phyloP scores from a whole-genome alignment of 2,329 filamentous ascomycete genomes.

The Penicillium fuscoglaucum region DNA sequence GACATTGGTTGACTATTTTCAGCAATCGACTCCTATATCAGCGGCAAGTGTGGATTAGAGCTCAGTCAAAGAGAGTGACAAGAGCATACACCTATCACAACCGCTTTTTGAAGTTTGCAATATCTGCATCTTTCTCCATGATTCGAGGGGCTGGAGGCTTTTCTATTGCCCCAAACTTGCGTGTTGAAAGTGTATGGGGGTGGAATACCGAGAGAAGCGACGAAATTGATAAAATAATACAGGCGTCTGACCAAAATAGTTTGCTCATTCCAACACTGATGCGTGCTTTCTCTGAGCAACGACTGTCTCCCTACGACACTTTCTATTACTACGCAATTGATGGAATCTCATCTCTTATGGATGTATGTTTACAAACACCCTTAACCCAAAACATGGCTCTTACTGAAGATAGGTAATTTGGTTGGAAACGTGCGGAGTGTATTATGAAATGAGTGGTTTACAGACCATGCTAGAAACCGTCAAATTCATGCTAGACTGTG shows the following conservation, averaged over 20 bases:
- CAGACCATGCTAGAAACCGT: neutral
- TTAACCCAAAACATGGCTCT: neutral
- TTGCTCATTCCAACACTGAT: neutral
- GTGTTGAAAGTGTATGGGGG: neutral
- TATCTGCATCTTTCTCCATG: conserved; percentile 8
- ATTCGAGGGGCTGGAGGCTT: conserved; percentile 10
- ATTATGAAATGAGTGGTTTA: neutral
- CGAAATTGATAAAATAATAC: neutral
- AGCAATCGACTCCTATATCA: neutral
- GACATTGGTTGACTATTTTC: neutral
- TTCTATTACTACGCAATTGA: rapidly evolving
- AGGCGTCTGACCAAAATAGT: neutral
- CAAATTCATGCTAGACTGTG: neutral
- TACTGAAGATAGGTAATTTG: neutral
- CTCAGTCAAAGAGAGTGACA: neutral
- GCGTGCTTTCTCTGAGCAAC: neutral
- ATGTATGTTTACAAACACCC: neutral
- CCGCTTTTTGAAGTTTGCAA: conserved; percentile 6
- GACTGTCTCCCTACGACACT: neutral
- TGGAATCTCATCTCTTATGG: neutral
- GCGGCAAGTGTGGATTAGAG: neutral
- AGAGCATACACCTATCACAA: conserved; percentile 6
- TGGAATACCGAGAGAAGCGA: rapidly evolving
- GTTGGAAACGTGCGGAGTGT: too few relatives aligned
- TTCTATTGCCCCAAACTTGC: conserved; percentile 8